These are phyloP conservation scores for Starmerella potacharoeniae DNA, from an alignment of 805 yeast species.

Conservation along the genomic window DNA sequence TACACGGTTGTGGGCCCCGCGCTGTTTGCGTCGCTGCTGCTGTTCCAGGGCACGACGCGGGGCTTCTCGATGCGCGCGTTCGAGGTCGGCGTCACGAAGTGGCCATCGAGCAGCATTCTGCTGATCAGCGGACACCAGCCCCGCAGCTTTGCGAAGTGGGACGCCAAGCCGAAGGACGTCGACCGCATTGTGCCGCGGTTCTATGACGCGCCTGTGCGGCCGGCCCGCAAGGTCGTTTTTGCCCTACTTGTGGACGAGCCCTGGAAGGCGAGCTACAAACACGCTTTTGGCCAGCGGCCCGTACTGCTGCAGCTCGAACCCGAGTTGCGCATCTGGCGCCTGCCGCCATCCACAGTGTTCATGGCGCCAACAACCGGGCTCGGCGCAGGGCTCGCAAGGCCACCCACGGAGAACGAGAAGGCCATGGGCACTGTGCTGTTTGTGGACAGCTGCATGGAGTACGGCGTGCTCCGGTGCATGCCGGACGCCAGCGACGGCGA, in stretches of 20 bases:
- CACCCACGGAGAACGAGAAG: constrained; percentile 32
- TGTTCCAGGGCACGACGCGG: constrained; percentile 60
- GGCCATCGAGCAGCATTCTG: constrained; percentile 78
- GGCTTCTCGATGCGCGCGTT: constrained; percentile 86
- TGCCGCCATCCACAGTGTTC: constrained; percentile 29
- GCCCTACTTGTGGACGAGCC: constrained; percentile 59
- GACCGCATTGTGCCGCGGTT: constrained; percentile 13
- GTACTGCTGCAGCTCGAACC: constrained; percentile 62
- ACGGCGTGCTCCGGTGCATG: constrained; percentile 60
- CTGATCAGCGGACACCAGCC: constrained; percentile 49
- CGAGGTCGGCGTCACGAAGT: constrained; percentile 72
- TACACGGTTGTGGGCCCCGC: constrained; percentile 30
- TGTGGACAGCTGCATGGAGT: constrained; percentile 66
- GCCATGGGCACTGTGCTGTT: constrained; percentile 57
- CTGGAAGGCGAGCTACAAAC: constrained; percentile 66
- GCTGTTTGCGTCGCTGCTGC: constrained; percentile 35
- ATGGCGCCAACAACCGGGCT: constrained; percentile 42
- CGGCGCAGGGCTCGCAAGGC: constrained; percentile 55
- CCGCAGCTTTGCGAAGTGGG: background rate
- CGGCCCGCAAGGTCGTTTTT: constrained; percentile 27
- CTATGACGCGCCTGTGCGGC: constrained; percentile 1
- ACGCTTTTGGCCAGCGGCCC: constrained; percentile 52
- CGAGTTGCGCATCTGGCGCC: constrained; percentile 17
- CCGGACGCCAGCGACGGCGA: constrained; percentile 20
- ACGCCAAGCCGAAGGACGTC: constrained; percentile 4